A percentile compares a stretch with the other conserved stretches of the same genome.
phyloP scores from a whole-genome alignment of 306 rosid species.

The Pyrus communis region DNA sequence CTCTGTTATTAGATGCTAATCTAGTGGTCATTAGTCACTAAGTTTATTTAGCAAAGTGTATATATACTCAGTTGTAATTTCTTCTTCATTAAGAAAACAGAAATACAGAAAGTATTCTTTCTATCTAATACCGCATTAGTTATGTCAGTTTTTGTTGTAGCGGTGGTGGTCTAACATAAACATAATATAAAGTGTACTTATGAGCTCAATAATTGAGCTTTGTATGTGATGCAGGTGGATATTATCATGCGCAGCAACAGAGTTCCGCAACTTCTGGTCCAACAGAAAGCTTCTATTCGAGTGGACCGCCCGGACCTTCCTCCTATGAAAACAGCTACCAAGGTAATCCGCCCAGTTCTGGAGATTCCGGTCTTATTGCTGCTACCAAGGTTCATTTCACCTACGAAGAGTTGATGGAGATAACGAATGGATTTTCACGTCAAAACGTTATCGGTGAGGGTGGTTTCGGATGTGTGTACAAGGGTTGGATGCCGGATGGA shows the following conservation, averaged over 20 bases:
- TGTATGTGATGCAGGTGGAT: slow-evolving; percentile 32
- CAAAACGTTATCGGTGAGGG: slow-evolving; percentile 81
- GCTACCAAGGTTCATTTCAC: slow-evolving; percentile 38
- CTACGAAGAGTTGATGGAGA: slow-evolving; percentile 57
- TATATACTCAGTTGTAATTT: too few species aligned
- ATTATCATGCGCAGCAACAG: slow-evolving; percentile 37
- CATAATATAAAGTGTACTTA: not conserved
- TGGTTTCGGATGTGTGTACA: slow-evolving; percentile 82
- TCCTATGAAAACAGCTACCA: slow-evolving; percentile 15
- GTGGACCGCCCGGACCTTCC: slow-evolving; percentile 14
- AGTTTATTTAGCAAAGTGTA: too few species aligned
- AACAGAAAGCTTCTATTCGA: slow-evolving; percentile 27
- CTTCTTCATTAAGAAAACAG: too few species aligned
- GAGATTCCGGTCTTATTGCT: slow-evolving; percentile 32
- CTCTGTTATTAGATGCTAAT: too few species aligned
- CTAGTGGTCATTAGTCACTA: too few species aligned
- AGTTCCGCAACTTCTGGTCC: slow-evolving; percentile 29
- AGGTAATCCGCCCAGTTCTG: slow-evolving; percentile 16
- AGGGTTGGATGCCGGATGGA: slow-evolving; percentile 66
- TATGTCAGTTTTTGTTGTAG: too few species aligned
- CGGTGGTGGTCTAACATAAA: not conserved
- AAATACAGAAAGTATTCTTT: too few species aligned
- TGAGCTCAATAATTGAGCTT: not conserved
- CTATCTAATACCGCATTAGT: too few species aligned
- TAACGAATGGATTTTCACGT: slow-evolving; percentile 56